Evolutionary conservation across 306 rosid genomes (phyloP), one percentile per base, ranked within the genome.

Genomic region (Pyrus pyrifolia): DNA sequence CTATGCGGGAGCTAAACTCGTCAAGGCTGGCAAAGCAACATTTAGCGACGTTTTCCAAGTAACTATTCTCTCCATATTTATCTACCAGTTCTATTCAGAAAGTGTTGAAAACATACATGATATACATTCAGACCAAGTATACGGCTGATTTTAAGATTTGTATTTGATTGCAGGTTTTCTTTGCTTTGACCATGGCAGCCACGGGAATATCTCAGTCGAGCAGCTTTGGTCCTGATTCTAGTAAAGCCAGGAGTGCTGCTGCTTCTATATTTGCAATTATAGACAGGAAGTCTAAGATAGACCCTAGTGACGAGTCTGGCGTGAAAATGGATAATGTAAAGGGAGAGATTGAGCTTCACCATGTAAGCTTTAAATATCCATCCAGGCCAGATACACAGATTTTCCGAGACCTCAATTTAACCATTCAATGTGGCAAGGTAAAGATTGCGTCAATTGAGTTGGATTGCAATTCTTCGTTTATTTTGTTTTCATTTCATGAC

Each of bases 121-220:
- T 12, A 61, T 61, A 13, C 17, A 29, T 18, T 29, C 6, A 70
- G 7, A 27, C 35, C 38, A 25, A 9, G 25, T 18, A 22, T 70
- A 12, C 3, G 74, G 25, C 51, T 38, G 18, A 23, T 40, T 59
- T 30, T 49, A 22, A 22, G 6, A 40, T 73, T 25, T 23, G 40
- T 40, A 23, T 68, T 15, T 77, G 64, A 49, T 68, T 83, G 85
- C 81, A 93, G 98, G 98, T 93, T 52, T 88, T 87, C 89, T 85
- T 89, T 79, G 97, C 97, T 8, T 85, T 93, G 79, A 91, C 92
- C 7, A 87, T 91, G 97, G 91, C 98, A 21, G 92, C 97, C 25
- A 23, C 85, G 6, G 96, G 87, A 40, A 78, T 92, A 60, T 87
- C 93, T 78, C 90, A 90, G 8, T 68, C 90, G 52, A 85, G 97